A percentile compares a stretch with the other conserved stretches of the same genome.
Conservation (phyloP, 2,329 filamentous ascomycete species). For the Fusarium sarcochroum region DNA sequence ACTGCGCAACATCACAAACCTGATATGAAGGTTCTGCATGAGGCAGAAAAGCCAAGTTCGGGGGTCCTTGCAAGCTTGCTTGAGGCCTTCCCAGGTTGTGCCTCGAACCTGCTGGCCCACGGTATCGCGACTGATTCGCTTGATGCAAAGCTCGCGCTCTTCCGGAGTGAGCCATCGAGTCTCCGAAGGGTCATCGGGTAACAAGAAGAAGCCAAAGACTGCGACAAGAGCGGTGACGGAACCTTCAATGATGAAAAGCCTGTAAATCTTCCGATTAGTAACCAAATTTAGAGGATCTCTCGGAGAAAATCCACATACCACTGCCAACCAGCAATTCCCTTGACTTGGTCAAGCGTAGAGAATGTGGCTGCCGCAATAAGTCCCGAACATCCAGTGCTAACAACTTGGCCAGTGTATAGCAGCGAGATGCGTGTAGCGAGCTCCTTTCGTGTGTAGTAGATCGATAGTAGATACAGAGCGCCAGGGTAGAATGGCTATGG, state of each 20-base stretch:
- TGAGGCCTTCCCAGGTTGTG: constrained; percentile 25
- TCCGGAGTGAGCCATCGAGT: constrained; percentile 58
- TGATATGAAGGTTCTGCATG: constrained; percentile 35
- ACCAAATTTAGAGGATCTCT: too few species aligned
- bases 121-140: constrained; percentile 58
- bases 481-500: constrained; percentile 29
- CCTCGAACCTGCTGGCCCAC: constrained; percentile 34
- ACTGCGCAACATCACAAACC: constrained; percentile 8
- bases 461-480: constrained; percentile 25
- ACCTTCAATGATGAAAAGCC: constrained; percentile 75
- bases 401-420: constrained; percentile 40
- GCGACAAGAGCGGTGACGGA: constrained; percentile 39
- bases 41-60: constrained; percentile 33
- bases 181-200: constrained; percentile 56
- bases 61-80: constrained; percentile 28
- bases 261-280: not conserved
- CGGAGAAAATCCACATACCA: constrained; percentile 44
- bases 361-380: constrained; percentile 72
- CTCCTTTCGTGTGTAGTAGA: constrained; percentile 33
- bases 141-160: constrained; percentile 57
- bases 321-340: constrained; percentile 71
- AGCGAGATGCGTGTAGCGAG: constrained; percentile 29
- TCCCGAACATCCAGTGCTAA: constrained; percentile 76
- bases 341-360: constrained; percentile 50
- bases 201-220: constrained; percentile 43